phyloP scores from a whole-genome alignment of 768 basidiomycete species.

The Trametes meyenii region DNA sequence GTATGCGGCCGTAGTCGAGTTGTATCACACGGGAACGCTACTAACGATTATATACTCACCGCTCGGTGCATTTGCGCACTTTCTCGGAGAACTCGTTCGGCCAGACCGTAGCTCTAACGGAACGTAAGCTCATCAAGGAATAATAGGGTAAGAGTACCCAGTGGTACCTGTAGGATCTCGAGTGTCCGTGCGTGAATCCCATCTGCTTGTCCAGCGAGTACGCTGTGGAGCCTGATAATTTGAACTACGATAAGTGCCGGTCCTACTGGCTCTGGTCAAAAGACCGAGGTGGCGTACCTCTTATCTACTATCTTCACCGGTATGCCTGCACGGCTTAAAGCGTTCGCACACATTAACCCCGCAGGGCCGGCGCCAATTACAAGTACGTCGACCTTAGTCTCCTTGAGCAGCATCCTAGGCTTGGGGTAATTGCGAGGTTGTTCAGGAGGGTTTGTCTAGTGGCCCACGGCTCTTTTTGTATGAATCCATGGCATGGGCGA shows the following conservation, averaged over 20 bases:
- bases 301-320: constrained; percentile 63
- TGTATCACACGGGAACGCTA: background rate
- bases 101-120: constrained; percentile 74
- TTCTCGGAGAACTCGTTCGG: constrained; percentile 60
- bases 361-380: constrained; percentile 62
- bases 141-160: background rate
- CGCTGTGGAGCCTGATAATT: constrained; percentile 36
- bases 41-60: constrained; percentile 42
- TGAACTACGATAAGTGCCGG: too few species aligned
- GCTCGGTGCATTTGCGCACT: constrained; percentile 74
- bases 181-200: constrained; percentile 60
- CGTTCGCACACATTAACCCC: constrained; percentile 72
- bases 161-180: constrained; percentile 53
- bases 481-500: too few species aligned
- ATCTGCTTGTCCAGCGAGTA: constrained; percentile 55
- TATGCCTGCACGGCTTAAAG: constrained; percentile 56
- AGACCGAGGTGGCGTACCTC: constrained; percentile 40
- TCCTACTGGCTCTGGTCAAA: background rate
- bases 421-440: background rate
- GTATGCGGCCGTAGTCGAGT: background rate
- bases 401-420: constrained; percentile 16
- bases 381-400: constrained; percentile 57
- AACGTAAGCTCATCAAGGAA: background rate
- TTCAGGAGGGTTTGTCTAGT: background rate
- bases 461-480: too few species aligned